Percentiles rank a stretch among this genome's conserved stretches.
Evolutionary conservation across 345 rosid genomes (phyloP).

Genomic region (Psidium friedrichsthalianum): DNA sequence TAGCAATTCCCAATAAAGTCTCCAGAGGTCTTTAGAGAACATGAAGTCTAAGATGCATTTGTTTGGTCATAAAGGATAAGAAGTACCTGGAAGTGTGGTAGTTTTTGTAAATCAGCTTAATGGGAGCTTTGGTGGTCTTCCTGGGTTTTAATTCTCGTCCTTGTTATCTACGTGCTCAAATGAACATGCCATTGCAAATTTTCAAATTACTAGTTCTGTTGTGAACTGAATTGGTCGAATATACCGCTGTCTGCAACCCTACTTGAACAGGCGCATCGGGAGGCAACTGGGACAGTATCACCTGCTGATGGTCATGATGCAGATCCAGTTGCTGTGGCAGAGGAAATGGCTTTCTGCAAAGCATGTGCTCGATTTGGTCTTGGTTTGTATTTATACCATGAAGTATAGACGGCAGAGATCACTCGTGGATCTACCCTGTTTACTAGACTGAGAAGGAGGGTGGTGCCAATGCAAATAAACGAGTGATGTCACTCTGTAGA

Average conservation of each 20-base stretch:
- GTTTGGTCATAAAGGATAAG: neutral
- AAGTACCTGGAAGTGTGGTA: neutral
- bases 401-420: conserved; percentile 22
- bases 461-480: neutral
- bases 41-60: neutral
- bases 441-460: neutral
- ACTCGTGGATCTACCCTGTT: neutral
- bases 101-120: neutral
- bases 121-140: neutral
- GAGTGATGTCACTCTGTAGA: neutral
- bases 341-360: conserved; percentile 92
- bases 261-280: conserved; percentile 70
- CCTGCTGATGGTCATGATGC: conserved; percentile 26
- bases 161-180: neutral
- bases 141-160: neutral
- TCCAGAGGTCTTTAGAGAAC: neutral
- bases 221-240: neutral
- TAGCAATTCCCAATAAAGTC: neutral
- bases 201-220: neutral
- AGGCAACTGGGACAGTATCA: conserved; percentile 75
- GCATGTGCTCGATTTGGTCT: conserved; percentile 97
- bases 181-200: neutral
- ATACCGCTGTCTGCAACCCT: neutral
- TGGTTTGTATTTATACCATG: conserved; percentile 84
- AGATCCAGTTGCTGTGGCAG: conserved; percentile 87